Evolutionary conservation across 139 green algal species (phyloP).

Genomic region (Chlorella sorokiniana): DNA sequence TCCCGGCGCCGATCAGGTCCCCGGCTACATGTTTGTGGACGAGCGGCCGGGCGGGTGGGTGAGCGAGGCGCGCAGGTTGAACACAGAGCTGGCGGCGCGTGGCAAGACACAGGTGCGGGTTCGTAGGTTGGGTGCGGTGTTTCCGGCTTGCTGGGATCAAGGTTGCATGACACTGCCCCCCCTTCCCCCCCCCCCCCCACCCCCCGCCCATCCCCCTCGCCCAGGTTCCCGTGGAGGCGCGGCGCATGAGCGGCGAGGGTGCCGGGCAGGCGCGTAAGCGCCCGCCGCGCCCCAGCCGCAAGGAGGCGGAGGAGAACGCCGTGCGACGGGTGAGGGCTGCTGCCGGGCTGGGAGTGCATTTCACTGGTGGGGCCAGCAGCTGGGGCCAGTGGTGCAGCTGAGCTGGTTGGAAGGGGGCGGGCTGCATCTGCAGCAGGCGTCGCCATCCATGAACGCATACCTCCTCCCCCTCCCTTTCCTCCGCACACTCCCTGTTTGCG

Average conservation of each 20-base stretch:
- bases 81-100: slow-evolving; percentile 22
- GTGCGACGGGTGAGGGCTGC: slow-evolving; percentile 12
- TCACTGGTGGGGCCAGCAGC: not conserved
- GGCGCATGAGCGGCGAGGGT: not conserved
- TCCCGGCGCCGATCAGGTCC: slow-evolving; percentile 48
- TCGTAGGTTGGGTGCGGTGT: no score
- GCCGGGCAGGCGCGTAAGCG: not conserved
- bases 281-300: slow-evolving; percentile 6
- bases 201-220: no score
- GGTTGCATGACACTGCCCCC: not conserved
- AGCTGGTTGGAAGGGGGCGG: no score
- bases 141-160: not conserved
- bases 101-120: slow-evolving; percentile 11
- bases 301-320: slow-evolving; percentile 27
- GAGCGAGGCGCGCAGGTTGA: slow-evolving; percentile 35
- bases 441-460: not conserved
- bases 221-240: not conserved
- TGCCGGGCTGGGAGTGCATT: not conserved
- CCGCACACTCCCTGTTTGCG: not conserved
- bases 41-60: slow-evolving; percentile 47
- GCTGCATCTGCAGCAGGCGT: no score
- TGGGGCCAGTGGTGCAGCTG: no score
- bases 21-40: slow-evolving; percentile 55
- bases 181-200: no score
- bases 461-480: not conserved